Conservation (phyloP, 2,329 filamentous ascomycete genomes). For the Penicillium sp. region DNA sequence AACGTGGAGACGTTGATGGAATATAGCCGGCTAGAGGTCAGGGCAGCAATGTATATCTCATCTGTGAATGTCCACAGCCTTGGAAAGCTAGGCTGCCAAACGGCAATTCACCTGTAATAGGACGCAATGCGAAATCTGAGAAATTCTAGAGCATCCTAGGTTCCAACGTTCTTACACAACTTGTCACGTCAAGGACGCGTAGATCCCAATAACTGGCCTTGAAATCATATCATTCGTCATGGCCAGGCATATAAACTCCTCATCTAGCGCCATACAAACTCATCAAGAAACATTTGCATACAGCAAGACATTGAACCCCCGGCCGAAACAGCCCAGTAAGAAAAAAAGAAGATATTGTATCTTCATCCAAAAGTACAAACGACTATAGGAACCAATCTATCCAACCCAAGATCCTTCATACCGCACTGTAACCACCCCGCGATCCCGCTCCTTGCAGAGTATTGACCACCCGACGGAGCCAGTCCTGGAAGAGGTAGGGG, state of each 20-base stretch:
- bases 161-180: not conserved
- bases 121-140: not conserved
- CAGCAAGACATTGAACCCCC: not conserved
- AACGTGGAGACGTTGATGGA: too few relatives aligned
- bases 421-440: constrained; percentile 90
- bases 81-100: not conserved
- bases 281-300: not conserved
- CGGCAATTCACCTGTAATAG: not conserved
- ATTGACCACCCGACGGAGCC: constrained; percentile 73
- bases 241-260: constrained; percentile 5
- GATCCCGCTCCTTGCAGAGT: constrained; percentile 80
- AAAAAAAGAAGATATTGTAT: not conserved
- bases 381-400: not conserved
- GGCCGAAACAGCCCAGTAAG: not conserved
- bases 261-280: constrained; percentile 7
- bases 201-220: not conserved
- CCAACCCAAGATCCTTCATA: constrained; percentile 54
- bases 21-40: too few relatives aligned
- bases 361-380: constrained; percentile 8
- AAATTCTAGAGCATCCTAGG: not conserved
- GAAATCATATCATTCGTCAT: constrained; percentile 3
- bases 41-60: too few relatives aligned
- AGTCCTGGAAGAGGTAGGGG: constrained; percentile 90
- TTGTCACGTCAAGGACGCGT: not conserved
- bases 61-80: too few relatives aligned